Base-by-base conservation (phyloP, 129 eudicot species). In the Lactuca saligna region DNA sequence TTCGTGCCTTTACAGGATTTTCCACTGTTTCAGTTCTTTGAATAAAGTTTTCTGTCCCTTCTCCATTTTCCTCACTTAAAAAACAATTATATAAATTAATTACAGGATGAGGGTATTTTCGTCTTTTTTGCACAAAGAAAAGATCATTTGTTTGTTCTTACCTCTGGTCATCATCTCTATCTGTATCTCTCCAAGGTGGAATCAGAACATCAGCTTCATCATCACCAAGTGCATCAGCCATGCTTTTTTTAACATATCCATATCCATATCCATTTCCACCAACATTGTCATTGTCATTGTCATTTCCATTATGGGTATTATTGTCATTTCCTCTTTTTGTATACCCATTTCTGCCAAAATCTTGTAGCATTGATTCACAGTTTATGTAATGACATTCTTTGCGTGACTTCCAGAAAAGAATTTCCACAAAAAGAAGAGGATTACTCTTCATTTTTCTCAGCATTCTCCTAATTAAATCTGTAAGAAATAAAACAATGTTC, bases 171-270 rank as follows among this genome's bases (percentile, higher is more conserved):
- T 54, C 68, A 70, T 75, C 77, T 67, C 62, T 56, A 70, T 75
- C n/a, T n/a, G n/a, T n/a, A n/a, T n/a, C 77, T 67, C 58, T 56
- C 68, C 75, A 82, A 72, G 34, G 55, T 17, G 86, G 76, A 16
- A 79, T 51, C 8, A 66, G 77, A 54, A 86, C 81, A 81, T 89
- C 99, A 74, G 88, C 88, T 79, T 89, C 96, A 85, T 94, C 99
- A 32, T 94, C 99, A 38, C 99, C 99, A 50, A 94, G 90, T 62
- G 99, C 99, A 78, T 94, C 99, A 63, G 96, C 95, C 33, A 94
- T 79, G 82, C 91, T 89, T 84, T 88, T 84, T 67, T 84, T 81
- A 48, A 61, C 84, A 87, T 87, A 81, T 79, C 75, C 75, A 58
- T 81, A 73, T 17, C 85, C 81, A 60, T 86, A 78, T 79, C 75